Evolutionary conservation across 1,139 yeast genomes (phyloP), one percentile per base, ranked within the genome.

Genomic region (Magnusiomyces clavatus): DNA sequence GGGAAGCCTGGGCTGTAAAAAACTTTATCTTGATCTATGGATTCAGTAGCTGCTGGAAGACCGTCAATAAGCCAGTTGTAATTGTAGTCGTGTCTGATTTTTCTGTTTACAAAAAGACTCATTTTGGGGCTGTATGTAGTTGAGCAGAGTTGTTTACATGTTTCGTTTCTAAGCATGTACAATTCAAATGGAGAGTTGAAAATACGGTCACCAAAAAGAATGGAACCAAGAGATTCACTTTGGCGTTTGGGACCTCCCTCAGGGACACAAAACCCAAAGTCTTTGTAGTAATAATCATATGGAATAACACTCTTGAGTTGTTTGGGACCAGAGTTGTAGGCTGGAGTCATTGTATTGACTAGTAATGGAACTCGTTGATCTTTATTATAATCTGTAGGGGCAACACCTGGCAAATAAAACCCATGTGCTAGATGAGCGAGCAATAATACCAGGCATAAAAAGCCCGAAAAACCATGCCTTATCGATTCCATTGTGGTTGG

Each of bases 31-130:
- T 35, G 36, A 36, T 37, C 48, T 16, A 37, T 10, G n/a, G 57
- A 56, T 14, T 61, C 58, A 3, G 58, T 45, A 3, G 96, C 96
- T 17, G 92, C 96, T 19, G 98, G 98, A 59, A 92, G 77, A 1
- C 97, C 97, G 68, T 92, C 99, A 56, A 92, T 74, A 52, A 90
- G 75, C 98, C 97, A 92, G 65, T 92, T 90, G 68, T 87, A 86
- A 64, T 78, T 80, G 67, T 87, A 92, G 5, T 92, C 90, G 49
- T 89, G 88, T 59, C 82, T 76, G 59, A 92, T 85, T 63, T 86
- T 78, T 61, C 85, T 77, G 65, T 82, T 83, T 48, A 89, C 86
- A 64, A 89, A 89, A 2, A 75, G 75, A 1, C 88, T 77, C 64
- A 88, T 96, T 6, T 78, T 66, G 37, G 77, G 76, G 39, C 83